phyloP scores from a whole-genome alignment of 2,329 filamentous ascomycete species.

The Botrytis sinoallii region DNA sequence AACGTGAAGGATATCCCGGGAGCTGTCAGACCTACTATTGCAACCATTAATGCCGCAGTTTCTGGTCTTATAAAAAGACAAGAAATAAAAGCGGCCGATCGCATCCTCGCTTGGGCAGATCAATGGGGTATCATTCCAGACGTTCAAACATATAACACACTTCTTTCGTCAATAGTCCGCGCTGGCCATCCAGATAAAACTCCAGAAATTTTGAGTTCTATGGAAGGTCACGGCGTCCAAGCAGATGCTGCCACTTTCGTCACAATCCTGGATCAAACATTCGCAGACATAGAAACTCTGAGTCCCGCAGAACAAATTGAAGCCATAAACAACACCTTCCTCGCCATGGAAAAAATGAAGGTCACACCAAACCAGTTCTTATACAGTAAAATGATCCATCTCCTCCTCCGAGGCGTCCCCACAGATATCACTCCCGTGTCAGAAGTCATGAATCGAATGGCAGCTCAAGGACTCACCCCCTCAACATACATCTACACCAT shows the following conservation, averaged over 20 bases:
- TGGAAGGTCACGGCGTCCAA: constrained; percentile 53
- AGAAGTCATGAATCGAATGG: constrained; percentile 62
- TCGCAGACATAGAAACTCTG: constrained; percentile 43
- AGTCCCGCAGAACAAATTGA: constrained; percentile 49
- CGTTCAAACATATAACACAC: constrained; percentile 59
- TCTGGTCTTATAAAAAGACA: constrained; percentile 55
- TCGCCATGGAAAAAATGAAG: constrained; percentile 54
- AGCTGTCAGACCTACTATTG: constrained; percentile 58
- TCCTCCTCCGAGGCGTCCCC: constrained; percentile 47
- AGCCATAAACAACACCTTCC: constrained; percentile 53
- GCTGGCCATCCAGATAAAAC: constrained; percentile 48
- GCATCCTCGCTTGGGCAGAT: constrained; percentile 50
- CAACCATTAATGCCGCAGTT: constrained; percentile 68
- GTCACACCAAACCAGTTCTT: constrained; percentile 59
- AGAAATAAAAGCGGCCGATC: constrained; percentile 48
- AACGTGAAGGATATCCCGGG: constrained; percentile 35
- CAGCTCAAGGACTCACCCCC: constrained; percentile 48
- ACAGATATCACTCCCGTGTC: constrained; percentile 49
- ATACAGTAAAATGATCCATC: constrained; percentile 68
- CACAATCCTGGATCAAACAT: constrained; percentile 62
- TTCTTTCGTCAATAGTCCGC: constrained; percentile 60
- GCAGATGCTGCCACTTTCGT: constrained; percentile 71
- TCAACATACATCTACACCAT: constrained; percentile 71
- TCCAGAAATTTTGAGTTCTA: constrained; percentile 53
- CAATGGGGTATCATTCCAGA: constrained; percentile 46